Conservation (phyloP, 768 basidiomycete species). For the Termitomyces sp. region DNA sequence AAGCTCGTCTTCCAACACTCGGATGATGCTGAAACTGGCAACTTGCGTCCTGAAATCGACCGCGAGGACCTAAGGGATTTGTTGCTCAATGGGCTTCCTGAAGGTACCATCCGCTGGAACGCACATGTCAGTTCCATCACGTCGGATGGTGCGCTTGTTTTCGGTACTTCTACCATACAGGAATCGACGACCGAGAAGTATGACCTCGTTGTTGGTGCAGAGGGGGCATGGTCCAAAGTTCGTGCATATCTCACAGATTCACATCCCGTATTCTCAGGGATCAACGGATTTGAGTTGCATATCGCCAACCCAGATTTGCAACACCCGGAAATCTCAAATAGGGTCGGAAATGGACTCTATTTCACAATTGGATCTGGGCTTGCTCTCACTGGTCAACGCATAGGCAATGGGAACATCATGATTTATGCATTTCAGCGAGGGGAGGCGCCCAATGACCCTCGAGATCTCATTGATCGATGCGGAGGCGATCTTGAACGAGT, state of each 20-base stretch:
- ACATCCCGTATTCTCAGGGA: constrained; percentile 28
- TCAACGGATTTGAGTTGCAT: constrained; percentile 15
- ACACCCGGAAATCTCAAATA: constrained; percentile 19
- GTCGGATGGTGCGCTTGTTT: constrained; percentile 5
- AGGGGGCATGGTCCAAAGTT: constrained; percentile 34
- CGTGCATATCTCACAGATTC: constrained; percentile 25
- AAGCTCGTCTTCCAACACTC: constrained; percentile 4
- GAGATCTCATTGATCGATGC: constrained; percentile 2
- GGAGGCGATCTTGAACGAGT: constrained; percentile 2
- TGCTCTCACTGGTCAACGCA: constrained; percentile 6
- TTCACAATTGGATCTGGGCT: constrained; percentile 11
- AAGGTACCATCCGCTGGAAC: constrained; percentile 17
- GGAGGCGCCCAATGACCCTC: not conserved
- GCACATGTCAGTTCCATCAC: constrained; percentile 13
- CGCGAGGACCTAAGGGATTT: constrained; percentile 19
- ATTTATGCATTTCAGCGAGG: constrained; percentile 2
- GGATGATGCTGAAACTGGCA: constrained; percentile 1
- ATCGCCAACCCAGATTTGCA: constrained; percentile 8
- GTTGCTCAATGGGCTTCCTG: constrained; percentile 19
- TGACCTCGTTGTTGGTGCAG: constrained; percentile 22
- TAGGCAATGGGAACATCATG: constrained; percentile 11
- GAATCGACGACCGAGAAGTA: constrained; percentile 8
- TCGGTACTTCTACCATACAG: constrained; percentile 9
- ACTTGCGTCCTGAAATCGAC: constrained; percentile 21
- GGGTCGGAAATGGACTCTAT: constrained; percentile 24